Evolutionary conservation across 805 yeast genomes (phyloP), one percentile per base, ranked within the genome.

Genomic region (Peterozyma toletana): DNA sequence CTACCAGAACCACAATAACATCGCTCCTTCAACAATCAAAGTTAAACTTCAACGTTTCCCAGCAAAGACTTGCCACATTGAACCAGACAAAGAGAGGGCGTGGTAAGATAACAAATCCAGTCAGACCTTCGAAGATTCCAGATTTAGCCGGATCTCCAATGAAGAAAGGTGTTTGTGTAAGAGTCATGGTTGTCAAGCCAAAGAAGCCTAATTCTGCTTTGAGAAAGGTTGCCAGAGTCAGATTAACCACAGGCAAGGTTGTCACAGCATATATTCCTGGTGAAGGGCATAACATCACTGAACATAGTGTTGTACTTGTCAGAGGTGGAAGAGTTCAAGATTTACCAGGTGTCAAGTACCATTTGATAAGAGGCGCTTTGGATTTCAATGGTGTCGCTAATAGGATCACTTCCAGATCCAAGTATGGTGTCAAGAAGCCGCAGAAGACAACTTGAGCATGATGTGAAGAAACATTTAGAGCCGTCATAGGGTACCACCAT

Each of bases 241-340:
- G 96, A 65, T 73, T 93, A 48, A 77, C 95, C 10, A 91, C 86
- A 56, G 99, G 98, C 27, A 83, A 82, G 51, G 81, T 86, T 40
- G 77, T 93, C 14, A 82, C 91, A 38, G 96, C 96, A 1, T 90
- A 89, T 62, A 93, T 93, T 46, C 96, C 97, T 13, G 99, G 99
- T 44, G 97, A 93, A 60, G 99, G 99, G 16, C 99, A 93, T 65
- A 93, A 93, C 59, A 83, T 95, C 17, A 98, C 93, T 69, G 99
- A 93, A 63, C 99, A 93, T 67, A 86, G 95, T 57, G 95, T 93
- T 41, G 98, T 93, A 1, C 77, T 80, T 42, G 96, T 93, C 3
- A 80, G 99, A 66, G 99, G 99, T n/a, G 99, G 99, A 13, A 81
- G 97, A 74, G 87, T 87, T 42, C 96, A 90, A 60, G 99, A 93